Conservation (phyloP, 139 green algal species). For the Spirogloea muscicola region DNA sequence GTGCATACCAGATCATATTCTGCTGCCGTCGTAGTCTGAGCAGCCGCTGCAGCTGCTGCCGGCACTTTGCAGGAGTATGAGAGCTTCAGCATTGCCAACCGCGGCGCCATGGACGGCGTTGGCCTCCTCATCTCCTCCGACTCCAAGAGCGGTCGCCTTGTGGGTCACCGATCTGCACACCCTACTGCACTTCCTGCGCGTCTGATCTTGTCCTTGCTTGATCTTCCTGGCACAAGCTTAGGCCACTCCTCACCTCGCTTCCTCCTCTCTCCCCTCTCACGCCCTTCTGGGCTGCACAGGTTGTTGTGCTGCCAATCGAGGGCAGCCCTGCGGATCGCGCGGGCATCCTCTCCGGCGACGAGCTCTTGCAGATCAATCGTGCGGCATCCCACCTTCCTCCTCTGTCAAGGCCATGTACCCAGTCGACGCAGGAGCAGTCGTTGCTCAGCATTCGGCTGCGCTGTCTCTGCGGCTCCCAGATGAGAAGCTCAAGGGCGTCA, state of each 20-base stretch:
- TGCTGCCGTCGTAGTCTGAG: no score
- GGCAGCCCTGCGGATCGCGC: slow-evolving; percentile 78
- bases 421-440: not conserved
- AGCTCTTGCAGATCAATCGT: slow-evolving; percentile 50
- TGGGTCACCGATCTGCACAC: slow-evolving; percentile 34
- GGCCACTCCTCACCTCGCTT: not conserved
- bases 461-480: not conserved
- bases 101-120: slow-evolving; percentile 89
- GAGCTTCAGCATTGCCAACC: slow-evolving; percentile 70
- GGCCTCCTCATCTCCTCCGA: slow-evolving; percentile 83
- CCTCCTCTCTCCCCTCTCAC: not conserved
- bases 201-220: not conserved
- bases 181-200: not conserved
- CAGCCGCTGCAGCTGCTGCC: no score
- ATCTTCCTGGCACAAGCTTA: not conserved
- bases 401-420: not conserved
- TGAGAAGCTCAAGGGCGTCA: slow-evolving; percentile 6
- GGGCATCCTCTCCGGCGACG: slow-evolving; percentile 77
- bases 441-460: not conserved
- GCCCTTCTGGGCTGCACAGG: not conserved
- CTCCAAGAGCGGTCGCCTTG: slow-evolving; percentile 54
- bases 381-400: not conserved
- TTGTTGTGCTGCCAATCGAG: slow-evolving; percentile 78
- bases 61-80: slow-evolving; percentile 67
- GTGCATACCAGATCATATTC: no score